Base-by-base conservation (phyloP, 345 rosid species). In the Citrus hindsii region DNA sequence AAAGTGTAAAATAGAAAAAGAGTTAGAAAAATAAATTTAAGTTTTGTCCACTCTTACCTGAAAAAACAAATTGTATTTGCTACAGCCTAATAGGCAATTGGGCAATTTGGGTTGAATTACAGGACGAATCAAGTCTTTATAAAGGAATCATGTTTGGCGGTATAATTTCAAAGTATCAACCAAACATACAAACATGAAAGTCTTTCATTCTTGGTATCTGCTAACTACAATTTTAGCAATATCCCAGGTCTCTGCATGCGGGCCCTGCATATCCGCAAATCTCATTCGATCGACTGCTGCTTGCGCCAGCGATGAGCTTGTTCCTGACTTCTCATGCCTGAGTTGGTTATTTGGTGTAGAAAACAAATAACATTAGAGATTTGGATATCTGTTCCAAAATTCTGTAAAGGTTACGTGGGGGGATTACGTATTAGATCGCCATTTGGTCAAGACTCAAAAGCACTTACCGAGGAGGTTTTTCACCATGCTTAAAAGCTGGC, bases 381-480 rank as follows among this genome's bases (percentile, higher is more conserved):
- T 4, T 92, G 92, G 87, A 3, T 4, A 4, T 79, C 81, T 1
- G 74, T 92, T 30, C 97, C 97, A 2, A 68, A 56, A 12, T 69
- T 80, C 71, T 91, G 94, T 46, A 71, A 75, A 83, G 81, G 65
- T 30, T 91, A 89, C 25, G 81, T 91, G 6, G 88, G 90, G n/a
- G 4, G 76, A 90, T 83, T 89, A 92, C 85, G 74, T 90, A 64
- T 6, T 87, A 53, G 90, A 90, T 3, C 5, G 72, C 92, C 86
- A 62, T 90, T 87, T 68, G 53, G 86, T 21, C 0, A 46, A 3
- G 92, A 92, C 81, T 87, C 90, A 35, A 74, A 83, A 42, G 78
- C 71, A 2, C 83, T 89, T 22, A 61, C 82, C 46, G 56, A 75
- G 3, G 83, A 86, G 56, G 91, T 89, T 37, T 48, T 80, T 22